These are phyloP conservation scores for Naegleria lovaniensis DNA, from an alignment of 208 protist species.

Conservation along the genomic window DNA sequence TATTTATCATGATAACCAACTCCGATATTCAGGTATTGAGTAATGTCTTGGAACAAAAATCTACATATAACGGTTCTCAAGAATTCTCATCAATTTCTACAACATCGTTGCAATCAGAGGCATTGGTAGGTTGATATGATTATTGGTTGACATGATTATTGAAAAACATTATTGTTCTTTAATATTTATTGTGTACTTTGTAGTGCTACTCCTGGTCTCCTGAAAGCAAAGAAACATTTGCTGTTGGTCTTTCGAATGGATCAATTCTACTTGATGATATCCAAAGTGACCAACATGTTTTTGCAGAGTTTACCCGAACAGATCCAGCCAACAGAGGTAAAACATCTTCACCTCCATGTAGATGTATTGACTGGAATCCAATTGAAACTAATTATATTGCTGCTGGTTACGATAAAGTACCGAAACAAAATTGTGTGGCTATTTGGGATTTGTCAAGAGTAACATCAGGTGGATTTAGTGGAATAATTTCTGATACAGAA, in stretches of 20 bases:
- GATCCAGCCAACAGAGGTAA: background rate
- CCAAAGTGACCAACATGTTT: background rate
- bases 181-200: background rate
- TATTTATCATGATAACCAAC: background rate
- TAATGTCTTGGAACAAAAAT: background rate
- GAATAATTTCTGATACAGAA: background rate
- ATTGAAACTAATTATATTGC: conserved; percentile 1
- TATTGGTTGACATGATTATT: too few species aligned
- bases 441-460: background rate
- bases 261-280: background rate
- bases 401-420: conserved; percentile 11
- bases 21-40: background rate
- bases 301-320: background rate
- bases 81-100: background rate
- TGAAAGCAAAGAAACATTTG: background rate
- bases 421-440: background rate
- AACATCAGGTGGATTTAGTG: background rate
- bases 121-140: background rate
- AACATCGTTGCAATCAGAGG: background rate
- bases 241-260: background rate
- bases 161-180: too few species aligned
- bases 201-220: conserved; percentile 11
- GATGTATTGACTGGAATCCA: background rate
- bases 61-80: background rate
- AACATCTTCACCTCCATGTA: background rate